phyloP scores from a whole-genome alignment of 768 basidiomycete species.

The Amanita muscaria region DNA sequence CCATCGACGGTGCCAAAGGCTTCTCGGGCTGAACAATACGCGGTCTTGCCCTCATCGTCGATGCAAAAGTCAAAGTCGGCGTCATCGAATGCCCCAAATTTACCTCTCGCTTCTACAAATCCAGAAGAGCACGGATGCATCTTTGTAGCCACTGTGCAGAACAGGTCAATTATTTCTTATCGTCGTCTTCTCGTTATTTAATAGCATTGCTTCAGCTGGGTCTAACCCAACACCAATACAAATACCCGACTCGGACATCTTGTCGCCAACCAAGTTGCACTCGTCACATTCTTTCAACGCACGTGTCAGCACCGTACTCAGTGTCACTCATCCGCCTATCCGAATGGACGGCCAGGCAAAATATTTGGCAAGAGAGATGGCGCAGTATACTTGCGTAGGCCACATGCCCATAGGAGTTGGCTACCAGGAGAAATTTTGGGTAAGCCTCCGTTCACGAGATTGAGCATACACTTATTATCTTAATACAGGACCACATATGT shows the following conservation, averaged over 20 bases:
- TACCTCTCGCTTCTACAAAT: too few species aligned
- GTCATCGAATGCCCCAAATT: too few species aligned
- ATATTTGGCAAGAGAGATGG: conserved; percentile 81
- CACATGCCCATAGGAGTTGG: conserved; percentile 72
- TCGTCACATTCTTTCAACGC: too few species aligned
- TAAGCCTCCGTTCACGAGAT: conserved; percentile 21
- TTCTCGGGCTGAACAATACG: conserved; percentile 84
- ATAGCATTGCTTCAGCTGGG: conserved; percentile 23
- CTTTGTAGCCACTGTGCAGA: conserved; percentile 80
- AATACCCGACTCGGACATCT: conserved; percentile 38
- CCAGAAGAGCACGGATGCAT: too few species aligned
- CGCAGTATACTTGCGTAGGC: conserved; percentile 66
- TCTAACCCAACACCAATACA: too few species aligned
- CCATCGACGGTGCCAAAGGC: too few species aligned
- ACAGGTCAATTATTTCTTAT: conserved; percentile 37
- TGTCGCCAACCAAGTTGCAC: conserved; percentile 39
- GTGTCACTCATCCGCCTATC: conserved; percentile 57
- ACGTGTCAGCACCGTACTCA: conserved; percentile 75
- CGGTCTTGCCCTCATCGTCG: too few species aligned
- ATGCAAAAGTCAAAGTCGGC: too few species aligned
- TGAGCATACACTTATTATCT: not conserved
- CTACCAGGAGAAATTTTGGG: conserved; percentile 97
- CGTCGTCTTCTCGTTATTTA: not conserved
- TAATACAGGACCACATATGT: conserved; percentile 80
- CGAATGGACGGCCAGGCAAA: too few species aligned